Evolutionary conservation across 202 grass and related monocot genomes (phyloP).

Genomic region (Alloteropsis angusta): DNA sequence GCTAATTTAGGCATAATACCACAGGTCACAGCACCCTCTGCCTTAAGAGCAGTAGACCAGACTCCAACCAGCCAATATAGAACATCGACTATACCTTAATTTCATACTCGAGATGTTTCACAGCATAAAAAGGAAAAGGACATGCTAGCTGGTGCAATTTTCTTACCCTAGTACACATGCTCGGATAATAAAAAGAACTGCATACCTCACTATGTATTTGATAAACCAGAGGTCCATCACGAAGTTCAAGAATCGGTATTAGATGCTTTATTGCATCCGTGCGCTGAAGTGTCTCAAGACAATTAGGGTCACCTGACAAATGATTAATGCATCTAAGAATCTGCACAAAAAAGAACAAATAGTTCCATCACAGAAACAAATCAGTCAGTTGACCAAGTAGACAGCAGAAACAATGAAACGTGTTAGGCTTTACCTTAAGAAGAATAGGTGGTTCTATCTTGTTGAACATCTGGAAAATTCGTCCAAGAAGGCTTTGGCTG

Average conservation of each 20-base stretch:
- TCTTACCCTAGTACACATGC: background rate
- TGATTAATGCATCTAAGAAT: constrained; percentile 97
- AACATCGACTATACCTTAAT: background rate
- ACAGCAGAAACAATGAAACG: constrained; percentile 15
- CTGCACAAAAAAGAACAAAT: constrained; percentile 36
- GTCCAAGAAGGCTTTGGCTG: constrained; percentile 67
- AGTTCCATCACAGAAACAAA: constrained; percentile 17
- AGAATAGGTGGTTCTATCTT: constrained; percentile 94
- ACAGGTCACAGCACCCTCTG: background rate
- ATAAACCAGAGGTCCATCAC: constrained; percentile 72
- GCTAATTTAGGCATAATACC: background rate
- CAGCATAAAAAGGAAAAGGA: background rate
- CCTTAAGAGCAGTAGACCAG: background rate
- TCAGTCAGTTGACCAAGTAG: constrained; percentile 23
- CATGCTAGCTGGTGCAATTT: background rate
- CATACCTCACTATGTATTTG: constrained; percentile 91
- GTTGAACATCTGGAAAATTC: constrained; percentile 99
- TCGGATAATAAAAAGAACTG: background rate
- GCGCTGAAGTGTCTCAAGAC: constrained; percentile 91
- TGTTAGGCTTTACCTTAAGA: constrained; percentile 61
- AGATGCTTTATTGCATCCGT: constrained; percentile 97
- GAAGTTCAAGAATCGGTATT: constrained; percentile 96
- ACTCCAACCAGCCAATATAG: background rate
- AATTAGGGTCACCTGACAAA: constrained; percentile 95
- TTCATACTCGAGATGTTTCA: background rate